Evolutionary conservation across 805 yeast species (phyloP).

Genomic region (Maudiozyma serrabonitensis): DNA sequence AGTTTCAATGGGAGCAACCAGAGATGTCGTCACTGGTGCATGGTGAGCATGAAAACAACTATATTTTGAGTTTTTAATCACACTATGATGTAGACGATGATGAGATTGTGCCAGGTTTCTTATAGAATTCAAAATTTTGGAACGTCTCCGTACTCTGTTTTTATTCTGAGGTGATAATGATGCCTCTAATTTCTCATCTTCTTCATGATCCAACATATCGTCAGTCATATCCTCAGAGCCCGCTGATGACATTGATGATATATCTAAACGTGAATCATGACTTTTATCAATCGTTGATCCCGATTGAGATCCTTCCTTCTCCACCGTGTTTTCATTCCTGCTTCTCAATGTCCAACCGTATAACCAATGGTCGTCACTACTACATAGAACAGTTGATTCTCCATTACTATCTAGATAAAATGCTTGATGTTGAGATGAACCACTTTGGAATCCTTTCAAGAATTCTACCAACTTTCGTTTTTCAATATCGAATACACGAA

Average conservation of each 20-base stretch:
- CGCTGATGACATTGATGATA: neutral
- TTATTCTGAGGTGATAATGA: neutral
- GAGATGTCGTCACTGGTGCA: conserved; percentile 61
- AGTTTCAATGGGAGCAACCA: conserved; percentile 68
- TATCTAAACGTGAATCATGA: neutral
- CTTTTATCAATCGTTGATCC: neutral
- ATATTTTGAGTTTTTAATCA: conserved; percentile 40
- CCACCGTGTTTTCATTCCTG: conserved; percentile 5
- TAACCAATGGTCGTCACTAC: conserved; percentile 83
- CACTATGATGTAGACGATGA: neutral
- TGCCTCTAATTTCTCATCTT: neutral
- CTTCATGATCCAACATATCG: neutral
- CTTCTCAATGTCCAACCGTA: conserved; percentile 61
- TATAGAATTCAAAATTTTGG: neutral
- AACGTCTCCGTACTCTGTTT: neutral
- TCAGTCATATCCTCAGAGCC: neutral
- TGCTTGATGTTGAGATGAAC: conserved; percentile 64
- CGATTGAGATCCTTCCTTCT: neutral
- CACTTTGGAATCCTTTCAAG: conserved; percentile 66
- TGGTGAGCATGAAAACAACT: conserved; percentile 71
- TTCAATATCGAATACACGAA: conserved; percentile 52
- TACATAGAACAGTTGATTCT: conserved; percentile 47
- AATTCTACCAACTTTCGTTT: conserved; percentile 49
- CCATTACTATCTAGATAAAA: conserved; percentile 9
- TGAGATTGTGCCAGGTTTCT: conserved; percentile 1